Evolutionary conservation across 371 early-diverging fungal species (phyloP), one percentile per base, ranked within the genome.

Genomic region (Mucor plumbeus): DNA sequence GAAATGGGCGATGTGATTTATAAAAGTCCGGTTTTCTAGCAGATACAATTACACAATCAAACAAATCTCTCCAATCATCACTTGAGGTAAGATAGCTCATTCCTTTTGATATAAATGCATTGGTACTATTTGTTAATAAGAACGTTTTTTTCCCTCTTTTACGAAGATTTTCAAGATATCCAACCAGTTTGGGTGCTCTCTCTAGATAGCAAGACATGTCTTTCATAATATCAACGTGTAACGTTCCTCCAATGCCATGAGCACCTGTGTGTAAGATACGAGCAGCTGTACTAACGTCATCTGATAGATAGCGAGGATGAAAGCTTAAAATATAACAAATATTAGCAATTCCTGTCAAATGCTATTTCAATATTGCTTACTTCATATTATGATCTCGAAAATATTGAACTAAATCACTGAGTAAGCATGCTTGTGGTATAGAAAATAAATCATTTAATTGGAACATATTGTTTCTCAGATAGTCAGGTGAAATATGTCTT

Each of bases 1-100:
- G 67, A 68, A 90, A 90, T 1, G 90, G 90, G 13, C 86, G 78
- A 21, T 76, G 73, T 39, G 83, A 83, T 17, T 73, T 72, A 67
- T 90, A 90, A 68, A 88, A 90, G 4, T 80, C 75, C 2, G 90
- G 90, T 61, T 90, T 90, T n/a, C 84, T 71, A 0, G 88, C 78
- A 9, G 74, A 74, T 1, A 88, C 88, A 43, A 88, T 82, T 4
- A 86, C 87, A 67, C 83, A 84, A 65, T 90, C 90, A 73, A 90
- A 90, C 60, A 88, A 65, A 57, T 88, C 88, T 5, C 82, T 70
- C 90, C 90, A 90, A 33, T 86, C 79, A 4, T 70, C 35, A 7
- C 76, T 76, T 3, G 79, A 76, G 10, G 87, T 86, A 44, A 90
- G 61, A 56, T 86, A 82, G 14, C 68, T 69, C 71, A 90, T 78